Evolutionary conservation across 2,329 filamentous ascomycete species (phyloP).

Genomic region (Penicillium sp.): DNA sequence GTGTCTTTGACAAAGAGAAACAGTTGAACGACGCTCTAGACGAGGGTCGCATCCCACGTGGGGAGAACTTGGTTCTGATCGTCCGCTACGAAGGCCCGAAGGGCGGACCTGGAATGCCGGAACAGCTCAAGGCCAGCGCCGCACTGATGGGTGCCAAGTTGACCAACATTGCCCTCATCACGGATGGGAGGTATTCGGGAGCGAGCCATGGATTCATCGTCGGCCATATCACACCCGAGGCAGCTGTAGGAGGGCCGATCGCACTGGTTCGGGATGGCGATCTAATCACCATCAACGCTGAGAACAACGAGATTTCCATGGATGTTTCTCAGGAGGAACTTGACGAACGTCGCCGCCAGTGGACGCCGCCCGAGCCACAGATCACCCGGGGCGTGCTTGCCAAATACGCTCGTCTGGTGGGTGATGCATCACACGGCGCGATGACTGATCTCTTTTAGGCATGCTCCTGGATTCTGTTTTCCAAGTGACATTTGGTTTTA

Average conservation of each 20-base stretch:
- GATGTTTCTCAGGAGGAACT: constrained; percentile 68
- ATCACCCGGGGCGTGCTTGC: constrained; percentile 79
- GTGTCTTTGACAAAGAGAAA: constrained; percentile 81
- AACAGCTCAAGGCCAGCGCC: constrained; percentile 81
- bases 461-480: too few relatives aligned
- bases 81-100: constrained; percentile 92
- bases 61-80: constrained; percentile 79
- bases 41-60: constrained; percentile 61
- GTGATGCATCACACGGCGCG: constrained; percentile 85
- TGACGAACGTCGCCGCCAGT: constrained; percentile 54
- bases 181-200: constrained; percentile 83
- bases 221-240: constrained; percentile 87
- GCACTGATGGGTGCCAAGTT: constrained; percentile 90
- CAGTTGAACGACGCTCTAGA: constrained; percentile 70
- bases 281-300: constrained; percentile 77
- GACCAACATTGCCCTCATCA: constrained; percentile 82
- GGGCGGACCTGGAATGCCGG: constrained; percentile 92
- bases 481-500: too few relatives aligned
- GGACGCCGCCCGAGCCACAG: constrained; percentile 64
- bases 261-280: constrained; percentile 77
- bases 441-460: constrained; percentile 65
- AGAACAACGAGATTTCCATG: constrained; percentile 66
- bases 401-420: constrained; percentile 83
- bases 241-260: constrained; percentile 81
- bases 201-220: constrained; percentile 91